Conservation (phyloP, 2,329 filamentous ascomycete genomes). For the Endocalyx cinctus region DNA sequence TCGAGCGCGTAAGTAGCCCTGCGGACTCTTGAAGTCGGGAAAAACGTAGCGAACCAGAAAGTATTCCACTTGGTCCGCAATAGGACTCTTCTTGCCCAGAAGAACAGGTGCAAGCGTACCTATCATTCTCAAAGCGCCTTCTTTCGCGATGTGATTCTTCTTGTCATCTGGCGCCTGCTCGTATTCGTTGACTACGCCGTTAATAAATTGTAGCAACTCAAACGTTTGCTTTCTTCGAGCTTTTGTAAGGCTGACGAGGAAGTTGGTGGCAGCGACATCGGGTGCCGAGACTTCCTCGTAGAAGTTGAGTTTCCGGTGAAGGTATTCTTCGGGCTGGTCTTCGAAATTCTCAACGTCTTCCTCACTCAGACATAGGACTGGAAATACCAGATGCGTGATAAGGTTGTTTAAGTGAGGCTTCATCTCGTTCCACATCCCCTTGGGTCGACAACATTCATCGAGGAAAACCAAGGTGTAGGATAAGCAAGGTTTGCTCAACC, state of each 20-base stretch:
- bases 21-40: slow-evolving; percentile 89
- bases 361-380: slow-evolving; percentile 84
- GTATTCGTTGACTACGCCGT: slow-evolving; percentile 89
- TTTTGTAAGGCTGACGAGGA: slow-evolving; percentile 92
- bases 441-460: slow-evolving; percentile 95
- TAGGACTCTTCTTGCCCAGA: slow-evolving; percentile 95
- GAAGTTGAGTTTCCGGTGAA: slow-evolving; percentile 95
- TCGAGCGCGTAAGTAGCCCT: slow-evolving; percentile 88
- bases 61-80: slow-evolving; percentile 95
- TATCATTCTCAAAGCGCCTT: slow-evolving; percentile 95
- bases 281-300: slow-evolving; percentile 96
- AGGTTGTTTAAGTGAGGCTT: slow-evolving; percentile 91
- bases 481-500: slow-evolving; percentile 90
- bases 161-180: slow-evolving; percentile 78
- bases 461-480: slow-evolving; percentile 93
- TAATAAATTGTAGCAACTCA: slow-evolving; percentile 90
- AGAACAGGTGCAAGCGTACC: slow-evolving; percentile 92
- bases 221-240: slow-evolving; percentile 93
- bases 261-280: slow-evolving; percentile 93
- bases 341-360: slow-evolving; percentile 94
- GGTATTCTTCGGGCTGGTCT: slow-evolving; percentile 90
- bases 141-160: slow-evolving; percentile 93
- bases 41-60: slow-evolving; percentile 98
- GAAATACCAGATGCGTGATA: slow-evolving; percentile 92
- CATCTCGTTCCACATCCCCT: slow-evolving; percentile 92